phyloP scores from a whole-genome alignment of 2,329 filamentous ascomycete species.

The Davidsoniella australis region DNA sequence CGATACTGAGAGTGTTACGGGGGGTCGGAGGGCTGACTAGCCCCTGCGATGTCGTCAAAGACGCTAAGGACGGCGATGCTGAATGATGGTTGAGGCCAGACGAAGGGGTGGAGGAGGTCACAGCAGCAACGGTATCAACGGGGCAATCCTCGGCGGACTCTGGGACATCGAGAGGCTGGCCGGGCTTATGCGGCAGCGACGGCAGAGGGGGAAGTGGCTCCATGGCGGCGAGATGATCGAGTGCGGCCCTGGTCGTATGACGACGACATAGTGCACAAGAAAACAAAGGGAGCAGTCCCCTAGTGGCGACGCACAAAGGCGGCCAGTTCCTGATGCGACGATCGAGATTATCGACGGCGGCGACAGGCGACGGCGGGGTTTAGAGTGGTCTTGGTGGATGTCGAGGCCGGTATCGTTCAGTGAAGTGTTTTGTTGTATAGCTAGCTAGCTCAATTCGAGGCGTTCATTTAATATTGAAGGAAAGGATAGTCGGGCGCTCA shows the following conservation, averaged over 20 bases:
- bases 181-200: slow-evolving; percentile 13
- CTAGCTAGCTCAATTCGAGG: neutral
- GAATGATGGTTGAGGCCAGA: neutral
- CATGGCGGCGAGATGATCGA: slow-evolving; percentile 12
- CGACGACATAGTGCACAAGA: slow-evolving; percentile 12
- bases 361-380: neutral
- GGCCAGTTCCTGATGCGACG: slow-evolving; percentile 3
- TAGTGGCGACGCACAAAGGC: slow-evolving; percentile 9
- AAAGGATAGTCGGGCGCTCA: neutral
- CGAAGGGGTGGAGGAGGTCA: neutral
- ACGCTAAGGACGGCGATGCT: slow-evolving; percentile 5
- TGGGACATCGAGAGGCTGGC: slow-evolving; percentile 10
- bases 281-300: slow-evolving; percentile 7
- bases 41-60: slow-evolving; percentile 6
- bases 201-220: slow-evolving; percentile 13
- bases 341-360: slow-evolving; percentile 2
- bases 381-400: neutral
- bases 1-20: slow-evolving; percentile 8
- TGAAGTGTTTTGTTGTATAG: neutral
- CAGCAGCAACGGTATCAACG: slow-evolving; percentile 1
- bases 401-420: neutral
- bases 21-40: slow-evolving; percentile 8
- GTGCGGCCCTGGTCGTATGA: slow-evolving; percentile 13
- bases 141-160: neutral
- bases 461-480: neutral